Conservation (phyloP, 164 flowering plant genomes). For the Malania oleifera region DNA sequence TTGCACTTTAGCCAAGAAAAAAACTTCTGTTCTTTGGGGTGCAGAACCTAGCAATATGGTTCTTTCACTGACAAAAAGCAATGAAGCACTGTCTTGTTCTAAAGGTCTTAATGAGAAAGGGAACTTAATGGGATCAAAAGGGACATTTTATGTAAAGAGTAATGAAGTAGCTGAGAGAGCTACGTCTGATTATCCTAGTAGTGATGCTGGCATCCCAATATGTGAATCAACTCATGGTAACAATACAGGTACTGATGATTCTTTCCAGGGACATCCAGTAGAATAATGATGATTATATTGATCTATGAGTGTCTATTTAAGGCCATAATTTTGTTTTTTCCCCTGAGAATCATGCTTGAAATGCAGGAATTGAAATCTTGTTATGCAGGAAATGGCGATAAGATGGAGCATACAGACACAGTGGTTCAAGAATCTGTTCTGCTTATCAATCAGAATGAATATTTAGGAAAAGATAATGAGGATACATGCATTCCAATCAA, state of each 20-base stretch:
- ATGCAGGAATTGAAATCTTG: constrained; percentile 6
- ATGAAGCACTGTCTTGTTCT: constrained; percentile 14
- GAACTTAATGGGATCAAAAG: constrained; percentile 9
- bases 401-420: constrained; percentile 11
- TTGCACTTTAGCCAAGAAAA: constrained; percentile 30
- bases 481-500: not conserved
- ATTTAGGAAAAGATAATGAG: constrained; percentile 8
- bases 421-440: constrained; percentile 6
- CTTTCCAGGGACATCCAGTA: not conserved
- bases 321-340: not conserved
- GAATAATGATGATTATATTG: not conserved
- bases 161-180: constrained; percentile 16
- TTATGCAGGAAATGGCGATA: constrained; percentile 25
- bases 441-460: constrained; percentile 8
- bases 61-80: constrained; percentile 20
- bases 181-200: constrained; percentile 15
- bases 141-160: constrained; percentile 9
- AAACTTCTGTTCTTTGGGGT: constrained; percentile 28
- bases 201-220: constrained; percentile 9
- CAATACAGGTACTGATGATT: constrained; percentile 23
- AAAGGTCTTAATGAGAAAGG: constrained; percentile 17
- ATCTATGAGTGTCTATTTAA: too few relatives aligned
- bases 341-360: not conserved
- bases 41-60: constrained; percentile 31
- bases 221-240: constrained; percentile 16